phyloP scores from a whole-genome alignment of 805 yeast genomes.

The Torulaspora delbrueckii region DNA sequence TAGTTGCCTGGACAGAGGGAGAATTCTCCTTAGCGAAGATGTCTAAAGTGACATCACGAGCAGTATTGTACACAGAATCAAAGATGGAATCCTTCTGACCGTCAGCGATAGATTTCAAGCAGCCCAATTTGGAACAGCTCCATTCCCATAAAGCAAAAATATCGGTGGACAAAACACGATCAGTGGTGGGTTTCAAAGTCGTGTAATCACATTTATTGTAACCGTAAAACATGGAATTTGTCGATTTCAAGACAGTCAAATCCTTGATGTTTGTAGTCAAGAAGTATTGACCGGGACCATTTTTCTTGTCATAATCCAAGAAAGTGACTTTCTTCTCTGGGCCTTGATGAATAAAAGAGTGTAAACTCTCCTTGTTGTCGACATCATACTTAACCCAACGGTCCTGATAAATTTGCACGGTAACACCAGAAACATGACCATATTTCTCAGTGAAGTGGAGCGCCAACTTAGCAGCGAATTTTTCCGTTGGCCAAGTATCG shows the following conservation, averaged over 20 bases:
- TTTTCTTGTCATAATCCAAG: slow-evolving; percentile 46
- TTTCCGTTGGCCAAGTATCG: slow-evolving; percentile 87
- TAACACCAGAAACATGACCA: slow-evolving; percentile 68
- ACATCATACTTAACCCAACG: slow-evolving; percentile 77
- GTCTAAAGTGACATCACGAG: slow-evolving; percentile 65
- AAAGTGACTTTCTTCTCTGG: slow-evolving; percentile 67
- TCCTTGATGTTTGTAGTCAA: slow-evolving; percentile 70
- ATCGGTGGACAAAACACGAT: slow-evolving; percentile 84
- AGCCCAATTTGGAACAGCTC: slow-evolving; percentile 46
- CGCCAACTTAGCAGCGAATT: slow-evolving; percentile 80
- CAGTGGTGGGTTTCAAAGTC: slow-evolving; percentile 74
- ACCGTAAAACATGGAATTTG: slow-evolving; percentile 90
- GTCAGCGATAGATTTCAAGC: slow-evolving; percentile 45
- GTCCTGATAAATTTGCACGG: slow-evolving; percentile 62
- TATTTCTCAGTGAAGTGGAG: slow-evolving; percentile 76
- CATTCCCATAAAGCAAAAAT: slow-evolving; percentile 70
- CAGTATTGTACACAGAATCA: slow-evolving; percentile 57
- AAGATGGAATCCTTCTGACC: slow-evolving; percentile 59
- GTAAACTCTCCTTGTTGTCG: slow-evolving; percentile 70
- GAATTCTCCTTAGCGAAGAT: slow-evolving; percentile 82
- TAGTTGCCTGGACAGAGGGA: slow-evolving; percentile 94
- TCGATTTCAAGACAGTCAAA: slow-evolving; percentile 79
- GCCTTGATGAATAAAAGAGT: slow-evolving; percentile 82
- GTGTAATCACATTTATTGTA: slow-evolving; percentile 84
- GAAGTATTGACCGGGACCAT: slow-evolving; percentile 45